Percentiles rank a stretch among this genome's conserved stretches.
Evolutionary conservation across 176 grass and related monocot genomes (phyloP).

Genomic region (Leersia perrieri): DNA sequence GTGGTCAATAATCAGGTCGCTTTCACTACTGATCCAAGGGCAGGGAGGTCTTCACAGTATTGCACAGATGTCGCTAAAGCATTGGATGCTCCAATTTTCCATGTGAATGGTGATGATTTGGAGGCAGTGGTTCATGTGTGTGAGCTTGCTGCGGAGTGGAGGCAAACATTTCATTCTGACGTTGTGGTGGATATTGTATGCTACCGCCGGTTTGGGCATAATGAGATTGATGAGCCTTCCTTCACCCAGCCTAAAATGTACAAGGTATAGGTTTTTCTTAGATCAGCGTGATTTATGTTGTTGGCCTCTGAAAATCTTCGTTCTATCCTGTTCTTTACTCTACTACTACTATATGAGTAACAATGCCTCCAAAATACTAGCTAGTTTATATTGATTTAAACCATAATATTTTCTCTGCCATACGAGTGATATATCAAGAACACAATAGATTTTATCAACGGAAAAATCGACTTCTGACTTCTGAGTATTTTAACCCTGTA

Average conservation of each 20-base stretch:
- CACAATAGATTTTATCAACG: not conserved
- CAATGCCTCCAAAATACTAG: not conserved
- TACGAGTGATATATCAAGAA: not conserved
- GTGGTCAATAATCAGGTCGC: constrained; percentile 83
- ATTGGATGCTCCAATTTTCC: constrained; percentile 82
- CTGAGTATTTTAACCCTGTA: not conserved
- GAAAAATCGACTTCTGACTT: not conserved
- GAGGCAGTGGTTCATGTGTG: constrained; percentile 89
- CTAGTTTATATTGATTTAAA: not conserved
- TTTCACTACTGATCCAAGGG: constrained; percentile 67
- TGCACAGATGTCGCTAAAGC: constrained; percentile 86
- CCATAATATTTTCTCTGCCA: constrained; percentile 3
- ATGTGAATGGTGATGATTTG: constrained; percentile 96
- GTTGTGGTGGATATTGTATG: constrained; percentile 93
- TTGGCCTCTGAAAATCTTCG: not conserved
- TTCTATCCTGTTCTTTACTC: not conserved
- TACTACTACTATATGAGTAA: not conserved
- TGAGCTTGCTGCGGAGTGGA: constrained; percentile 91
- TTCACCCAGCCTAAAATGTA: constrained; percentile 99
- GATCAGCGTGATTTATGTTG: not conserved
- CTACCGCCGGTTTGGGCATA: constrained; percentile 92
- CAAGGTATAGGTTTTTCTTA: constrained; percentile 43
- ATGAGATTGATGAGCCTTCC: constrained; percentile 94
- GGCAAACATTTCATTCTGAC: constrained; percentile 92
- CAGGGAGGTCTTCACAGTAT: constrained; percentile 75